These are phyloP conservation scores for Syzygium malaccense DNA, from an alignment of 441 rosid species.

Conservation along the genomic window DNA sequence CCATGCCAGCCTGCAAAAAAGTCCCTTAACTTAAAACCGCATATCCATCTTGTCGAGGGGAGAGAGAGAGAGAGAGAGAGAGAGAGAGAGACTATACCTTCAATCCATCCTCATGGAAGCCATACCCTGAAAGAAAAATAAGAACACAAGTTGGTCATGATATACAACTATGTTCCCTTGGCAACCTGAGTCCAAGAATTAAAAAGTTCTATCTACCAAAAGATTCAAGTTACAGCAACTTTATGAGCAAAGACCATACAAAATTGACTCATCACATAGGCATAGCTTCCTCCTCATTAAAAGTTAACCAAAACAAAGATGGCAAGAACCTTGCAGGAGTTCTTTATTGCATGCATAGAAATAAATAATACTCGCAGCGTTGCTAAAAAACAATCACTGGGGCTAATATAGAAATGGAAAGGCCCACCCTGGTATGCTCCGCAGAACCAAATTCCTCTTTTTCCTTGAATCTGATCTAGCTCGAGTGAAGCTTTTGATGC, in stretches of 20 bases:
- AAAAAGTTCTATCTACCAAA: not conserved
- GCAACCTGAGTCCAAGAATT: not conserved
- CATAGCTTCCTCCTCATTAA: not conserved
- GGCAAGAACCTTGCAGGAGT: not conserved
- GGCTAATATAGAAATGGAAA: not conserved
- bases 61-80: not conserved
- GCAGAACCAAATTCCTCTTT: conserved; percentile 78
- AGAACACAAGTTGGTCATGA: not conserved
- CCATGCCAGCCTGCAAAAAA: conserved; percentile 3
- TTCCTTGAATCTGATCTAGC: conserved; percentile 71
- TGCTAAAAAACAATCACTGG: not conserved
- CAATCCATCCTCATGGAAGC: conserved; percentile 93
- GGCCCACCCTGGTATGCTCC: conserved; percentile 77
- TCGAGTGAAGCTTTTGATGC: conserved; percentile 73
- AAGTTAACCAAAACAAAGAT: not conserved
- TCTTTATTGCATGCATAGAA: not conserved
- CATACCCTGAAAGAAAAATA: conserved; percentile 58
- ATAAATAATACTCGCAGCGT: not conserved
- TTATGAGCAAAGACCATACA: not conserved
- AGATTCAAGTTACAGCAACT: not conserved
- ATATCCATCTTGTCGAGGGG: not conserved
- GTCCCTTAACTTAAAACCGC: not conserved
- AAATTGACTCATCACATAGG: not conserved
- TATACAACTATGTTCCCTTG: not conserved
- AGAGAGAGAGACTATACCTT: conserved; percentile 35